Conservation (phyloP, 139 green algal species). For the Tetraselmis chui region DNA sequence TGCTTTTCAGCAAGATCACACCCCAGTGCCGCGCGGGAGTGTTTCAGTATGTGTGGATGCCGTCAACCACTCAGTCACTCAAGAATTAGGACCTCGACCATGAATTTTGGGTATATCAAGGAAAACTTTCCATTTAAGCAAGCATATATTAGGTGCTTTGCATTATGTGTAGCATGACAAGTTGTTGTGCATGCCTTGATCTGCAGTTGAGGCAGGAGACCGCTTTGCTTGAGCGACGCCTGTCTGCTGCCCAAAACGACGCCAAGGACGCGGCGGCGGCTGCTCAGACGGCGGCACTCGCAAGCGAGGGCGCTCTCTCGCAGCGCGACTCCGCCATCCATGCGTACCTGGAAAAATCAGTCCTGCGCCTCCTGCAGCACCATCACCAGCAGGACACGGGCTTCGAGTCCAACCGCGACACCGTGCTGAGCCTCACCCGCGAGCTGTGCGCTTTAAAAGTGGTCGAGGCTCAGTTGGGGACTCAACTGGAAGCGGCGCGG, state of each 20-base stretch:
- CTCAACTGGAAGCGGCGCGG: background rate
- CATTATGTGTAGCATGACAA: too few species aligned
- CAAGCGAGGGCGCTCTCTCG: background rate
- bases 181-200: too few species aligned
- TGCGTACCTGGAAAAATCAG: background rate
- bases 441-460: background rate
- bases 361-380: background rate
- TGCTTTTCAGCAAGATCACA: too few species aligned
- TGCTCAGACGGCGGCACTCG: background rate
- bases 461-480: background rate
- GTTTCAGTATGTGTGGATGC: too few species aligned
- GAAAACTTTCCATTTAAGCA: too few species aligned
- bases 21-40: too few species aligned
- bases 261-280: background rate
- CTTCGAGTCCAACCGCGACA: too few species aligned
- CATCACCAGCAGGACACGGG: too few species aligned
- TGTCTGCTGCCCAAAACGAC: background rate
- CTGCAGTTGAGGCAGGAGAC: background rate
- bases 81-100: too few species aligned
- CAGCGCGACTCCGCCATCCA: background rate
- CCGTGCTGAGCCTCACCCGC: background rate
- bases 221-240: background rate
- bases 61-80: too few species aligned
- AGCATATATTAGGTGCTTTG: too few species aligned
- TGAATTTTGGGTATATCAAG: too few species aligned